Evolutionary conservation across 1,139 yeast species (phyloP), one percentile per base, ranked within the genome.

Genomic region (Taiozyma sp.): DNA sequence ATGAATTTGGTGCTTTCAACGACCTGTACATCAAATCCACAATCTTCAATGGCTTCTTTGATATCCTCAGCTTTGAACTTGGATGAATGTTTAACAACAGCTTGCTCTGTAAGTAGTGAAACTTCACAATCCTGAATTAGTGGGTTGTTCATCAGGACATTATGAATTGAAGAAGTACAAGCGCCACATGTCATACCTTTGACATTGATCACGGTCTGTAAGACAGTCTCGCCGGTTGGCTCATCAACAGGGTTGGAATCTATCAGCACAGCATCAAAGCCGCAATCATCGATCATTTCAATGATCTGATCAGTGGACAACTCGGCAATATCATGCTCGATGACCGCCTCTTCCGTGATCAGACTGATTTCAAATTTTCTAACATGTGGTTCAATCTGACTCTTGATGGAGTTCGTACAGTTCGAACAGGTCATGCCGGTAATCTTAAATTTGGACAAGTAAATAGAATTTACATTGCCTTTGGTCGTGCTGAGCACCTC

Each of bases 111-210:
- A 2, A 87, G 72, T 14, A 87, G 70, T 1, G 95, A 85, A 1
- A 90, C 88, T 4, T 76, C 71, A 0, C 75, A 88, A 29, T 53
- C 49, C 3, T 50, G 32, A 3, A 69, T 66, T 11, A 64, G 62
- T 4, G 82, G 81, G 6, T 77, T 44, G 1, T 63, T 59, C 49
- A 73, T 70, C 29, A 88, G 62, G 0, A 83, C 79, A 37, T 69
- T 68, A 1, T 85, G 80, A 26, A 90, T 80, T 1, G 91, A 73
- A 0, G 84, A 75, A 1, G 84, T 78, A 64, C 97, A 90, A 1
- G 95, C 80, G 9, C 93, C 87, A 62, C 97, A 90, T 2, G 97
- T 88, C 97, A 90, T 90, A 8, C 96, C 96, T 26, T 62, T 59
- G 3, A 83, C 69, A 1, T 69, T 61, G 32, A 76, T 49, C 16